Conservation (phyloP, 2,329 filamentous ascomycete genomes). For the Aspergillus sp. region DNA sequence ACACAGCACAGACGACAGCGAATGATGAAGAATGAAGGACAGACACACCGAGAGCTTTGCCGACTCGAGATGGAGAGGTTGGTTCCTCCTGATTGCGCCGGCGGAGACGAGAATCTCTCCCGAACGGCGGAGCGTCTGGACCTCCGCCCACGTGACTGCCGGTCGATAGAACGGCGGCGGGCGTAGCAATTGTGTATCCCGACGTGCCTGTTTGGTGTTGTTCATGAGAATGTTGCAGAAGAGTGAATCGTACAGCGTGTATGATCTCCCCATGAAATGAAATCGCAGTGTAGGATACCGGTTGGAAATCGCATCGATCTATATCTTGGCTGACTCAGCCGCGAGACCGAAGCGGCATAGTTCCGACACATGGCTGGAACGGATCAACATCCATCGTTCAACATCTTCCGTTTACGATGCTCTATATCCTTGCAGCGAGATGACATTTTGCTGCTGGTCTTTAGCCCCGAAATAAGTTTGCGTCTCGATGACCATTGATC, state of each 20-base stretch:
- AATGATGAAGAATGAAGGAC: neutral
- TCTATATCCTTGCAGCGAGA: neutral
- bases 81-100: neutral
- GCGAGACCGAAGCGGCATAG: neutral
- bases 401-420: neutral
- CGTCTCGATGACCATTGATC: neutral
- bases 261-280: too few relatives aligned
- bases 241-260: neutral
- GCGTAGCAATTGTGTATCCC: neutral
- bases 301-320: neutral
- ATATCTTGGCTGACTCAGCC: neutral
- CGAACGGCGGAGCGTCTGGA: neutral
- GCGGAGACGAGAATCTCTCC: neutral
- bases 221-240: neutral
- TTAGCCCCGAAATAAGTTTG: neutral
- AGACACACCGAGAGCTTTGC: neutral
- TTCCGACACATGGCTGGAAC: neutral
- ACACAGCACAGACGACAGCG: neutral
- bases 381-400: neutral
- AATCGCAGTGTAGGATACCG: too few relatives aligned
- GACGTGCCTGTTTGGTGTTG: neutral
- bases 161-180: neutral
- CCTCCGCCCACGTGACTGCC: neutral
- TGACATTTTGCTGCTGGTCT: neutral
- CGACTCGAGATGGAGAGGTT: neutral